Conservation (phyloP, 2,329 filamentous ascomycete species). For the Nothopassalora personata region DNA sequence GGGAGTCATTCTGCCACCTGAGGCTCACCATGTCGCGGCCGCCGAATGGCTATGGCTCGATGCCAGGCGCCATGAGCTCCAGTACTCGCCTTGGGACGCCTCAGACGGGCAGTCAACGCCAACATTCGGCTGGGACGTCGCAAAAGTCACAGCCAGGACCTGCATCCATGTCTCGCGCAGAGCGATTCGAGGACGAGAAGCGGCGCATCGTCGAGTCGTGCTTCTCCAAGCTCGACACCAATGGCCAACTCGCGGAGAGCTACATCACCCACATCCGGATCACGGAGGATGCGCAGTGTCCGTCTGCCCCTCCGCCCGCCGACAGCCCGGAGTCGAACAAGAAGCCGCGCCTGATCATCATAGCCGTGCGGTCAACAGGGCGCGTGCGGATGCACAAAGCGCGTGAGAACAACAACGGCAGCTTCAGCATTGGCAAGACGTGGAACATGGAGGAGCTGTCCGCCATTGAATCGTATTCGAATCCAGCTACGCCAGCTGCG, state of each 20-base stretch:
- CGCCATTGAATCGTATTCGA: slow-evolving; percentile 74
- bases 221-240: slow-evolving; percentile 82
- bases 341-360: slow-evolving; percentile 86
- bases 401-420: slow-evolving; percentile 86
- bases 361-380: slow-evolving; percentile 87
- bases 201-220: slow-evolving; percentile 89
- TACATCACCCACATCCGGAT: slow-evolving; percentile 98
- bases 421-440: slow-evolving; percentile 96
- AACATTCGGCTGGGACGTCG: slow-evolving; percentile 4
- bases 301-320: slow-evolving; percentile 77
- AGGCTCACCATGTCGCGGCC: slow-evolving; percentile 4
- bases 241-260: slow-evolving; percentile 80
- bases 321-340: slow-evolving; percentile 68
- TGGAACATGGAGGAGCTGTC: slow-evolving; percentile 92
- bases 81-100: neutral
- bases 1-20: too few species aligned
- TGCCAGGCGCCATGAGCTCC: slow-evolving; percentile 1
- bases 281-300: slow-evolving; percentile 76
- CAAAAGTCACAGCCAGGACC: neutral
- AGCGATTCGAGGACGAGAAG: slow-evolving; percentile 96
- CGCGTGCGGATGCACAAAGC: slow-evolving; percentile 95
- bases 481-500: slow-evolving; percentile 37
- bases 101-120: neutral
- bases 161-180: slow-evolving; percentile 50
- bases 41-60: slow-evolving; percentile 6